Evolutionary conservation across 1,284 basidiomycete species (phyloP).

Genomic region (Austroboletus novae-zelandiae): DNA sequence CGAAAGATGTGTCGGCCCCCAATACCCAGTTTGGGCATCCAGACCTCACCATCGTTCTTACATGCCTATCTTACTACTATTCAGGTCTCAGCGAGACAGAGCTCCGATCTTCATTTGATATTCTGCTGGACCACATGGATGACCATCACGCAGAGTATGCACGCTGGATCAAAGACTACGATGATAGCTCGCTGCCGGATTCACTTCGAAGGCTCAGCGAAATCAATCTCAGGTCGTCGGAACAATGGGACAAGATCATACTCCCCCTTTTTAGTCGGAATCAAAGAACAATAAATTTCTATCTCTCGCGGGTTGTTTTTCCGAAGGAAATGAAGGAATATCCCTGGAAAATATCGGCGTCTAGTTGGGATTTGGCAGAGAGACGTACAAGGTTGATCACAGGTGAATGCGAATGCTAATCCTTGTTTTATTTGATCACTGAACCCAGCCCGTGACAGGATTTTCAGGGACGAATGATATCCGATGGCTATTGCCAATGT

Average conservation of each 20-base stretch:
- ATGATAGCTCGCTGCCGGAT: constrained; percentile 21
- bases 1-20: constrained; percentile 23
- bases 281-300: constrained; percentile 46
- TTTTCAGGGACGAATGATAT: constrained; percentile 11
- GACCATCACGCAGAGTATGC: constrained; percentile 44
- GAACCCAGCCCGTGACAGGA: neutral
- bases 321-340: constrained; percentile 43
- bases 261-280: constrained; percentile 38
- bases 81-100: constrained; percentile 40
- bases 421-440: no score
- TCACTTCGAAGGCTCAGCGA: constrained; percentile 11
- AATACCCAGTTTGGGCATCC: constrained; percentile 54
- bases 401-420: neutral
- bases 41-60: constrained; percentile 45
- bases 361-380: constrained; percentile 50
- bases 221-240: constrained; percentile 40
- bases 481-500: constrained; percentile 4
- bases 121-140: constrained; percentile 37
- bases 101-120: constrained; percentile 36
- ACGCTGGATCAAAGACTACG: constrained; percentile 35
- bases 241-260: constrained; percentile 31
- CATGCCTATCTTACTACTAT: constrained; percentile 51
- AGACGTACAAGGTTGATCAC: neutral
- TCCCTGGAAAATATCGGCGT: constrained; percentile 42
- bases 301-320: constrained; percentile 30